Evolutionary conservation across 805 yeast genomes (phyloP).

Genomic region (Zygosaccharomyces siamensis): DNA sequence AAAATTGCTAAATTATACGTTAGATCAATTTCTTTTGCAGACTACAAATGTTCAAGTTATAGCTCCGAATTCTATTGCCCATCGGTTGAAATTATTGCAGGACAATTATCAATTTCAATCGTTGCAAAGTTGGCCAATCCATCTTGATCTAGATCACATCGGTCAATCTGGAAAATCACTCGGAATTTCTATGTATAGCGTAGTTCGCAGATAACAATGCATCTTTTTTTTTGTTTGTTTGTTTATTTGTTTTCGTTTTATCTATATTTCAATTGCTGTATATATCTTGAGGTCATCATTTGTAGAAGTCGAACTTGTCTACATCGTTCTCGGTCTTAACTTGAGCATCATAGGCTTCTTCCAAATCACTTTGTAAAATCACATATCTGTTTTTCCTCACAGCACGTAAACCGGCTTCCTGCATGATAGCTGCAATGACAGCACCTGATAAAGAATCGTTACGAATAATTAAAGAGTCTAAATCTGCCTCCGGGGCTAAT

Average conservation of each 20-base stretch:
- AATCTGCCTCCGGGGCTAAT: slow-evolving; percentile 93
- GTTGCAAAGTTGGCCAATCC: slow-evolving; percentile 34
- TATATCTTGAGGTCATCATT: slow-evolving; percentile 37
- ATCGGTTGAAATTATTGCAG: slow-evolving; percentile 5
- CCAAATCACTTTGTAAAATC: slow-evolving; percentile 91
- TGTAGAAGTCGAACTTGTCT: slow-evolving; percentile 96
- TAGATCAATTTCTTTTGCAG: slow-evolving; percentile 15
- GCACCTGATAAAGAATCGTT: slow-evolving; percentile 98
- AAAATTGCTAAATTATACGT: slow-evolving; percentile 22
- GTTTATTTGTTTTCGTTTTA: slow-evolving; percentile 3
- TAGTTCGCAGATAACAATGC: slow-evolving; percentile 14
- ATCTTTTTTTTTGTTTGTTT: neutral
- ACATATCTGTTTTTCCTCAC: slow-evolving; percentile 97
- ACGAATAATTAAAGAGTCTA: slow-evolving; percentile 89
- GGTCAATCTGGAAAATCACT: slow-evolving; percentile 54
- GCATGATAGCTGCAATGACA: slow-evolving; percentile 98
- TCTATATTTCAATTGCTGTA: slow-evolving; percentile 9
- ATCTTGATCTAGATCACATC: slow-evolving; percentile 71
- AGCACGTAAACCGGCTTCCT: slow-evolving; percentile 98
- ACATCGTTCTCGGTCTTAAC: slow-evolving; percentile 94
- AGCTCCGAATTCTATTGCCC: slow-evolving; percentile 21
- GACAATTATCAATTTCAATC: neutral
- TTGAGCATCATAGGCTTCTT: slow-evolving; percentile 95
- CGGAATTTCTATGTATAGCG: slow-evolving; percentile 57
- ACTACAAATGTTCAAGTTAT: slow-evolving; percentile 12